These are phyloP conservation scores for Zygotorulaspora mrakii DNA, from an alignment of 1,139 yeast species.

Conservation along the genomic window DNA sequence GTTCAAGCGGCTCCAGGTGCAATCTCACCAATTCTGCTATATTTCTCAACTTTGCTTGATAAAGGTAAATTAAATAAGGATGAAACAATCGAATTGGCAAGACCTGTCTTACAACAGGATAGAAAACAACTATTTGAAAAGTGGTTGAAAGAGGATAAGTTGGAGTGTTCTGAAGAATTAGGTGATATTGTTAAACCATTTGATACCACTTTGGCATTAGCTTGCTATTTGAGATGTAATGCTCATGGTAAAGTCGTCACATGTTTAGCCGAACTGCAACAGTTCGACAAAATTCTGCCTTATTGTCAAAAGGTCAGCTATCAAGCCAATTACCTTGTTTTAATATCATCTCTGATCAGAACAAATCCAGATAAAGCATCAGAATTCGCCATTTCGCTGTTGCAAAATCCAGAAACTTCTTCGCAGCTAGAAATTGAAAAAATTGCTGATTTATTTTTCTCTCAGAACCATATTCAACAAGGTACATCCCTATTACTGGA, in stretches of 20 bases:
- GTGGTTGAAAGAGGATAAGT: constrained; percentile 93
- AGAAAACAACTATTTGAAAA: constrained; percentile 91
- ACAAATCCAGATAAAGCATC: constrained; percentile 97
- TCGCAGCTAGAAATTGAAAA: constrained; percentile 76
- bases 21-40: constrained; percentile 89
- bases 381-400: constrained; percentile 88
- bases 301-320: constrained; percentile 87
- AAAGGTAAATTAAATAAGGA: constrained; percentile 89
- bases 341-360: constrained; percentile 87
- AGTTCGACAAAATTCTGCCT: constrained; percentile 92
- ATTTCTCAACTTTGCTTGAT: constrained; percentile 87
- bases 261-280: constrained; percentile 91
- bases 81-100: constrained; percentile 92
- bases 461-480: constrained; percentile 93
- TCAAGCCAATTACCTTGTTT: constrained; percentile 84
- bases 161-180: constrained; percentile 89
- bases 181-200: constrained; percentile 93
- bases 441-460: constrained; percentile 88
- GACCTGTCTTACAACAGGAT: constrained; percentile 93
- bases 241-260: constrained; percentile 88
- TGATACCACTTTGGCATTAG: constrained; percentile 81
- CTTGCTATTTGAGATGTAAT: constrained; percentile 84
- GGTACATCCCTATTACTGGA: constrained; percentile 98
- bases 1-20: constrained; percentile 96
- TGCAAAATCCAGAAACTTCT: constrained; percentile 57